Evolutionary conservation across 495 filamentous ascomycete species (phyloP).

Genomic region (Xylaria acuta): DNA sequence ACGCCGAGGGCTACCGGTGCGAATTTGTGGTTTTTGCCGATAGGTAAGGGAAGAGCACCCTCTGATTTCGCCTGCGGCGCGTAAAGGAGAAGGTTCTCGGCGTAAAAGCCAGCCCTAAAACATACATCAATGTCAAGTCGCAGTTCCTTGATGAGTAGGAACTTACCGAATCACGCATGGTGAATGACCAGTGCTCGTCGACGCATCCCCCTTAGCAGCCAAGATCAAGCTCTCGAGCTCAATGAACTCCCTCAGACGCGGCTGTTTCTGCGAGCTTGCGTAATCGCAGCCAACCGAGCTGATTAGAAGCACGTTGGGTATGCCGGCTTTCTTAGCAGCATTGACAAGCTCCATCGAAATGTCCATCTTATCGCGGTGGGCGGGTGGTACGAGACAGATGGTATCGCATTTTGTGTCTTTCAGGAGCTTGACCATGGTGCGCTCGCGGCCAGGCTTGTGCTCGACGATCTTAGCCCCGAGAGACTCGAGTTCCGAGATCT

Average conservation of each 20-base stretch:
- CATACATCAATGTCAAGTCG: not conserved
- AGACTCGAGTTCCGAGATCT: constrained; percentile 59
- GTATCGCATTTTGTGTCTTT: constrained; percentile 56
- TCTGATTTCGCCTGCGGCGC: constrained; percentile 53
- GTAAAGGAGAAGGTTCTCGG: constrained; percentile 63
- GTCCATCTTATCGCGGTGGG: constrained; percentile 55
- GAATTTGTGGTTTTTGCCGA: constrained; percentile 39
- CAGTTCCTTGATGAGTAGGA: not conserved
- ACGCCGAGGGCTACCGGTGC: not conserved
- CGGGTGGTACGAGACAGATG: constrained; percentile 61
- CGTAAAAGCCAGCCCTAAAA: constrained; percentile 58
- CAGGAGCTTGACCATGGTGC: constrained; percentile 46
- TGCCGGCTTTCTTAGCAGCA: constrained; percentile 56
- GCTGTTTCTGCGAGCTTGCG: constrained; percentile 58
- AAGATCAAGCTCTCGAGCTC: constrained; percentile 58
- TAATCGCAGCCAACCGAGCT: constrained; percentile 61
- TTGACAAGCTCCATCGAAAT: constrained; percentile 55
- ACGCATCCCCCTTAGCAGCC: constrained; percentile 53
- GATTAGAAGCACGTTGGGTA: constrained; percentile 60
- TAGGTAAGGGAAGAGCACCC: constrained; percentile 56
- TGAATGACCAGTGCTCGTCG: constrained; percentile 48
- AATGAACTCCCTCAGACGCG: constrained; percentile 60
- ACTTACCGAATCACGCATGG: constrained; percentile 59
- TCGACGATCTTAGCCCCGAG: constrained; percentile 59
- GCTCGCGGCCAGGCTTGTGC: constrained; percentile 51